Percentiles rank a stretch among this genome's conserved stretches.
Evolutionary conservation across 2,329 filamentous ascomycete genomes (phyloP).

Genomic region (Beauveria sp.): DNA sequence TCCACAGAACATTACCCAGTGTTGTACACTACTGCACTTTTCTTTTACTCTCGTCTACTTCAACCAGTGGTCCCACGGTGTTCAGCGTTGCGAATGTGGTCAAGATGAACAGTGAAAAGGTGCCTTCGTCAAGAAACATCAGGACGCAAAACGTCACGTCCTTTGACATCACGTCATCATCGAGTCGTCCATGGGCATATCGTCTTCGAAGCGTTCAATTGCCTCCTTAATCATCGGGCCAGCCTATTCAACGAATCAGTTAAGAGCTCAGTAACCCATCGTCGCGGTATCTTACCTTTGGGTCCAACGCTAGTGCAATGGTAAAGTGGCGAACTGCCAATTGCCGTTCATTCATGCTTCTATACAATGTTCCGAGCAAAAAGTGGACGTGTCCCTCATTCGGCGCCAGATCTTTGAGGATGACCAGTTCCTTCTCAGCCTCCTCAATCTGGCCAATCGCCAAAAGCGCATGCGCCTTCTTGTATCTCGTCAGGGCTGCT

Average conservation of each 20-base stretch:
- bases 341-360: constrained; percentile 62
- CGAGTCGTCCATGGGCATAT: constrained; percentile 62
- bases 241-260: constrained; percentile 46
- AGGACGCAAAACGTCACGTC: constrained; percentile 15
- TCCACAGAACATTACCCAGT: constrained; percentile 8
- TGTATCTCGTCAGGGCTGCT: constrained; percentile 79
- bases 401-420: constrained; percentile 85
- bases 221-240: constrained; percentile 92
- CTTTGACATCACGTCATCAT: constrained; percentile 47
- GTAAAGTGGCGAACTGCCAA: constrained; percentile 91
- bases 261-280: background rate
- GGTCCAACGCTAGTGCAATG: constrained; percentile 88
- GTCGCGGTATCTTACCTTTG: constrained; percentile 60
- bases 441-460: constrained; percentile 62
- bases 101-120: background rate
- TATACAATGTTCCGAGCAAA: constrained; percentile 78
- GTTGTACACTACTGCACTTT: background rate
- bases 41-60: background rate
- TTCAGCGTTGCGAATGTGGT: background rate
- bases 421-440: constrained; percentile 74
- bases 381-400: constrained; percentile 97
- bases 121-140: background rate
- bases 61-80: background rate
- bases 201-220: constrained; percentile 84
- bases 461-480: constrained; percentile 83